Conservation (phyloP, 2,329 filamentous ascomycete species). For the Coleophoma eucalyptorum region DNA sequence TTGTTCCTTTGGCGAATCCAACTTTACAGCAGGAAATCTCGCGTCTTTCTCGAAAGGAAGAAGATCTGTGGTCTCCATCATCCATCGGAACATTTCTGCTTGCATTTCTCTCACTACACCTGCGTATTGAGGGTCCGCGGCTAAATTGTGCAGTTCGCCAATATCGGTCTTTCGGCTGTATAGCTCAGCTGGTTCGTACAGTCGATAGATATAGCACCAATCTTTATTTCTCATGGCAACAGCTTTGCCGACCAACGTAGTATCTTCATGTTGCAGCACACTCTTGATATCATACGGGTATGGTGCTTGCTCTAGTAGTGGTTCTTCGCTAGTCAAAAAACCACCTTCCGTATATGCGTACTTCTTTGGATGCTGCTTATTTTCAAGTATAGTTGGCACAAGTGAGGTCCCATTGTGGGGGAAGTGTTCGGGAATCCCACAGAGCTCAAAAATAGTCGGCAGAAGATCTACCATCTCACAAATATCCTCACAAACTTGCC, state of each 20-base stretch:
- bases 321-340: constrained; percentile 39
- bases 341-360: constrained; percentile 41
- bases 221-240: constrained; percentile 31
- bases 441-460: constrained; percentile 37
- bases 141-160: constrained; percentile 35
- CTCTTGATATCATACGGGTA: constrained; percentile 44
- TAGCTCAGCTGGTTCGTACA: constrained; percentile 41
- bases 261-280: constrained; percentile 40
- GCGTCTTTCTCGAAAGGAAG: constrained; percentile 32
- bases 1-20: constrained; percentile 24
- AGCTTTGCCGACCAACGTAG: constrained; percentile 37
- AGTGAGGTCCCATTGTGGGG: constrained; percentile 35
- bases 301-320: constrained; percentile 36
- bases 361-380: constrained; percentile 28
- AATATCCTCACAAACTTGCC: constrained; percentile 30
- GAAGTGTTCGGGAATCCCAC: constrained; percentile 33
- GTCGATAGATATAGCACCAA: constrained; percentile 39
- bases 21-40: constrained; percentile 30
- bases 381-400: constrained; percentile 23
- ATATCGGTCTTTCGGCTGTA: constrained; percentile 35
- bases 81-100: constrained; percentile 33
- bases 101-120: constrained; percentile 22
- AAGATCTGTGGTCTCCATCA: constrained; percentile 30
- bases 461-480: constrained; percentile 42
- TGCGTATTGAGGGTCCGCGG: constrained; percentile 21